These are phyloP conservation scores for Abortiporus biennis DNA, from an alignment of 1,284 basidiomycete genomes.

Conservation along the genomic window DNA sequence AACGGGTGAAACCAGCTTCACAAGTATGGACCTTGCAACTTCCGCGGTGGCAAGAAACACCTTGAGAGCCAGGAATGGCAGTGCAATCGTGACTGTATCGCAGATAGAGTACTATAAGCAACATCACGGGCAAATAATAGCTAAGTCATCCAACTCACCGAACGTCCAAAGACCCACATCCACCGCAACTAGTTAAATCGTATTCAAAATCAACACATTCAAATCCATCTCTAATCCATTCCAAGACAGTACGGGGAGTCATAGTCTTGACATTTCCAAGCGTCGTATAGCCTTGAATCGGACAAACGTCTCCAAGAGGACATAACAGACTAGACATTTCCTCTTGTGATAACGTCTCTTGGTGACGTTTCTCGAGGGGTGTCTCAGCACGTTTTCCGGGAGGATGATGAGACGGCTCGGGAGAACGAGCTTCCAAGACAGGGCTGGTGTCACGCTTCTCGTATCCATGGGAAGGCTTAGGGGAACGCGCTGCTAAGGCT, in stretches of 20 bases:
- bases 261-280: no score
- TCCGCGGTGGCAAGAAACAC: slow-evolving; percentile 24
- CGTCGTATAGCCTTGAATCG: slow-evolving; percentile 15
- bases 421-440: no score
- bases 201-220: slow-evolving; percentile 26
- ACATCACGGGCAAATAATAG: background rate
- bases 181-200: slow-evolving; percentile 27
- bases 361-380: slow-evolving; percentile 10
- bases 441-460: background rate
- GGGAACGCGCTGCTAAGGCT: no score
- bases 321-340: slow-evolving; percentile 16
- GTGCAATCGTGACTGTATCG: slow-evolving; percentile 26
- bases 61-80: slow-evolving; percentile 18
- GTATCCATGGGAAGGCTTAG: no score
- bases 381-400: slow-evolving; percentile 5
- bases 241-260: slow-evolving; percentile 12
- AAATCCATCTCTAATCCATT: slow-evolving; percentile 20
- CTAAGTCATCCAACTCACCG: slow-evolving; percentile 21
- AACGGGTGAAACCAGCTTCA: slow-evolving; percentile 19
- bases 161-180: slow-evolving; percentile 22
- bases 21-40: slow-evolving; percentile 25
- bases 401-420: slow-evolving; percentile 5
- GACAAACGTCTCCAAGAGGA: slow-evolving; percentile 19
- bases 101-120: background rate
- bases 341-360: slow-evolving; percentile 11